phyloP scores from a whole-genome alignment of 257 asterid species.

The Nicotiana benthamiana region DNA sequence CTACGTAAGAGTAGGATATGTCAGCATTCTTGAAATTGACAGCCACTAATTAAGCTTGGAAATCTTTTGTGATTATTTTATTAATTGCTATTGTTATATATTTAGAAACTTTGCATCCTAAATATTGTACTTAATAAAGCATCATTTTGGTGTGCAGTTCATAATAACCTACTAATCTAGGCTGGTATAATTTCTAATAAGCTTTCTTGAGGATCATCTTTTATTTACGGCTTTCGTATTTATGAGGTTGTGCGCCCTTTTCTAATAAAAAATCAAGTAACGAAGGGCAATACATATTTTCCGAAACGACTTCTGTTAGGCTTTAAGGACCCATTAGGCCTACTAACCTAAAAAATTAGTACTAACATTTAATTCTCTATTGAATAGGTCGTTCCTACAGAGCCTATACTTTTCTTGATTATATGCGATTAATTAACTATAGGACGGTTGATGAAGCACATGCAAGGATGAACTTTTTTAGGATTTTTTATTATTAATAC shows the following conservation, averaged over 20 bases:
- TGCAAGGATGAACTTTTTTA: conserved; percentile 38
- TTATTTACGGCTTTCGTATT: neutral
- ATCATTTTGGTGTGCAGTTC: neutral
- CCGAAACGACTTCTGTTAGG: conserved; percentile 31
- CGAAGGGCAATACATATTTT: conserved; percentile 7
- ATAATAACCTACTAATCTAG: conserved; percentile 9
- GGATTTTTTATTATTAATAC: neutral
- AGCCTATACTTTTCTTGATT: neutral
- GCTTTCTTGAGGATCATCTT: neutral
- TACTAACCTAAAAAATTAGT: conserved; percentile 15
- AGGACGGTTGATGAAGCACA: conserved; percentile 32
- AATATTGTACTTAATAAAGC: neutral
- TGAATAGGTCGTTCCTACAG: neutral
- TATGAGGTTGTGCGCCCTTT: neutral
- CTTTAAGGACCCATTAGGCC: conserved; percentile 32
- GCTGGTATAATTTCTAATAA: neutral
- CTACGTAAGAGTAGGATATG: neutral
- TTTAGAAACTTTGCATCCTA: neutral
- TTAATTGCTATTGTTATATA: neutral
- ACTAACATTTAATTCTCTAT: neutral
- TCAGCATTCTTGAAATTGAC: conserved; percentile 9
- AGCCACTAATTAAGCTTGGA: neutral
- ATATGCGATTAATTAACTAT: too few relatives aligned
- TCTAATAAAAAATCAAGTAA: neutral
- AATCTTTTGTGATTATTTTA: neutral